Percentiles rank a stretch among this genome's conserved stretches.
These are phyloP conservation scores for Asparagopsis taxiformis DNA, from an alignment of 31 red algal species.

Conservation along the genomic window DNA sequence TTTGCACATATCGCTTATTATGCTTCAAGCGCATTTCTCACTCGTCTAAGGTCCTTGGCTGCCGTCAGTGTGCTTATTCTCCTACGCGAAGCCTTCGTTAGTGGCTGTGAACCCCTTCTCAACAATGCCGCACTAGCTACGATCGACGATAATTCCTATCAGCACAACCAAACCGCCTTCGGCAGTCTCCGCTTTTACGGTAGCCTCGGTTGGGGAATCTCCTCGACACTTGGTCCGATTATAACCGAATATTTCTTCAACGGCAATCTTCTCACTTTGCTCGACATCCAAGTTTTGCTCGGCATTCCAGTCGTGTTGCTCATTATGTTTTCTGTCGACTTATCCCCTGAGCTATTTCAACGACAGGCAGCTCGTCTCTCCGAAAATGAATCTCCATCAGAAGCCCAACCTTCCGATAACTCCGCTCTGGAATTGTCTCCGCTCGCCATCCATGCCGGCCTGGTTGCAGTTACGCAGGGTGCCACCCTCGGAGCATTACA, in stretches of 20 bases:
- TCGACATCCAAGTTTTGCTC: neutral
- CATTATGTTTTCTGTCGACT: neutral
- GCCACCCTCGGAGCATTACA: conserved; percentile 39
- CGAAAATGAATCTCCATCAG: neutral
- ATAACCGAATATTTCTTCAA: neutral
- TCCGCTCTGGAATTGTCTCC: neutral
- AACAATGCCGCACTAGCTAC: conserved; percentile 26
- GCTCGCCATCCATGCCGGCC: neutral
- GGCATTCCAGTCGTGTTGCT: conserved; percentile 2
- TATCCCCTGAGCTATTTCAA: conserved; percentile 31
- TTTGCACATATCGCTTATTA: conserved; percentile 23
- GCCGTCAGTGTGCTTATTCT: conserved; percentile 1
- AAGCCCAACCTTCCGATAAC: neutral
- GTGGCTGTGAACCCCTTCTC: conserved; percentile 32
- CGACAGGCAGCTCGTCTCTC: neutral
- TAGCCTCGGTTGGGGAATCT: conserved; percentile 34
- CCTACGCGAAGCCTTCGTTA: conserved; percentile 36
- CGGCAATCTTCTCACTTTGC: neutral
- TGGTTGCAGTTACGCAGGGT: conserved; percentile 19
- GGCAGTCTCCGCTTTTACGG: conserved; percentile 33
- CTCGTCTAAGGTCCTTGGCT: neutral
- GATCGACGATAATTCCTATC: neutral
- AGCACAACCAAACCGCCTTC: neutral
- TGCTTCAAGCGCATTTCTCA: conserved; percentile 9
- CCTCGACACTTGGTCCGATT: neutral